A percentile compares a stretch with the other conserved stretches of the same genome.
These are phyloP conservation scores for Herpetomonas muscarum DNA, from an alignment of 208 protist species.

Conservation along the genomic window DNA sequence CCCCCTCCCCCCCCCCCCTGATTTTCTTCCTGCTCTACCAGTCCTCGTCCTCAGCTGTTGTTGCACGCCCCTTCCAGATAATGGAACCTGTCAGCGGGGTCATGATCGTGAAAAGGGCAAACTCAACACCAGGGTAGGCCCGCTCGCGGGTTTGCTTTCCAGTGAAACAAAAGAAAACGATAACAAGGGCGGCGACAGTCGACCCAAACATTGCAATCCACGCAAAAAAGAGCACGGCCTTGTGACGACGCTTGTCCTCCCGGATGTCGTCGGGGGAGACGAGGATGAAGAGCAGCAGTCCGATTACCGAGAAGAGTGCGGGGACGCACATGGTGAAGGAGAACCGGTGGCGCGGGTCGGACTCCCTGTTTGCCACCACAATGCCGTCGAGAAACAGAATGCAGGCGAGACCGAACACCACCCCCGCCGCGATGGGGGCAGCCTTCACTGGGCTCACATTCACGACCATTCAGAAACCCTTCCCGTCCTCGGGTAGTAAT, in stretches of 20 bases:
- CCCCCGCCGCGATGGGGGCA: constrained; percentile 42
- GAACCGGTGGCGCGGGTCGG: constrained; percentile 23
- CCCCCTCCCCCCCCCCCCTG: too few species aligned
- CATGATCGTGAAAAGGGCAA: constrained; percentile 59
- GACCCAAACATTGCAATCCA: constrained; percentile 72
- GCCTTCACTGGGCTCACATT: constrained; percentile 5
- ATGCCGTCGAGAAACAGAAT: constrained; percentile 59
- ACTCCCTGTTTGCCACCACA: constrained; percentile 41
- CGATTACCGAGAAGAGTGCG: constrained; percentile 64
- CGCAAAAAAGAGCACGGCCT: constrained; percentile 60
- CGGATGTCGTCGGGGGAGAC: constrained; percentile 53
- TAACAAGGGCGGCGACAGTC: constrained; percentile 40
- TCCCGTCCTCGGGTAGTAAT: too few species aligned
- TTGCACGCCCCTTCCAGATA: constrained; percentile 60
- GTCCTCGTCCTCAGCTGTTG: constrained; percentile 22
- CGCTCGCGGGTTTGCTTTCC: constrained; percentile 34
- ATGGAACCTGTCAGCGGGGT: constrained; percentile 49
- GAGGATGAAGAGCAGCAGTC: constrained; percentile 52
- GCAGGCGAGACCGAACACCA: constrained; percentile 47
- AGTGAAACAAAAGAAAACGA: constrained; percentile 48
- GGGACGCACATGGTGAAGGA: constrained; percentile 57
- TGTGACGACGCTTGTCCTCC: constrained; percentile 45
- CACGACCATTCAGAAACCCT: too few species aligned
- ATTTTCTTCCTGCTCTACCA: constrained; percentile 17
- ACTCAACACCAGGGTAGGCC: constrained; percentile 45